These are phyloP conservation scores for Nothophytophthora sp. DNA, from an alignment of 352 stramenopile genomes.

Conservation along the genomic window DNA sequence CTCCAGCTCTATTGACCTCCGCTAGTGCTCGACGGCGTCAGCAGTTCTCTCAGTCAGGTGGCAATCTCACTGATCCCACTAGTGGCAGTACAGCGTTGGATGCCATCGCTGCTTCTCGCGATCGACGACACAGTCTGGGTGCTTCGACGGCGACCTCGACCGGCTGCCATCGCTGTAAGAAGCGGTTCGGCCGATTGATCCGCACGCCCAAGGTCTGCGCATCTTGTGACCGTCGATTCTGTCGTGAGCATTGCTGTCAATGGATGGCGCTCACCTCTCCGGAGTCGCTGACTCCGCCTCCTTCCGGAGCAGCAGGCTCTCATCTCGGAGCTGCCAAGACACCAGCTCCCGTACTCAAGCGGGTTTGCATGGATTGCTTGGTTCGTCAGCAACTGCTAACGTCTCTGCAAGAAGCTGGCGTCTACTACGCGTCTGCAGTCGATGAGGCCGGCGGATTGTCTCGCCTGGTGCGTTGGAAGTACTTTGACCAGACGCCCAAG, in stretches of 20 bases:
- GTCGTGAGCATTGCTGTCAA: slow-evolving; percentile 44
- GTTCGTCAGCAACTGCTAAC: slow-evolving; percentile 54
- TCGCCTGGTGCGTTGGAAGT: slow-evolving; percentile 53
- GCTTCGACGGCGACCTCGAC: slow-evolving; percentile 7
- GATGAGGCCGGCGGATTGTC: slow-evolving; percentile 53
- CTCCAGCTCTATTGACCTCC: slow-evolving; percentile 11
- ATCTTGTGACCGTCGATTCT: slow-evolving; percentile 53
- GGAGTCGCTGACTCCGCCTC: slow-evolving; percentile 11
- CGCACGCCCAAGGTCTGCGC: slow-evolving; percentile 48
- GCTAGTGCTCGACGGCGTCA: slow-evolving; percentile 1
- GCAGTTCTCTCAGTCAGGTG: slow-evolving; percentile 1
- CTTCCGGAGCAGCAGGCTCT: slow-evolving; percentile 1
- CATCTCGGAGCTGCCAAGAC: slow-evolving; percentile 4
- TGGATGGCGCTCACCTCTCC: slow-evolving; percentile 18
- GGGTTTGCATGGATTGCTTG: slow-evolving; percentile 54
- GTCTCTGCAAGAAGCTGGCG: slow-evolving; percentile 33
- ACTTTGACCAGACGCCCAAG: slow-evolving; percentile 55
- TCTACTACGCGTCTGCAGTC: slow-evolving; percentile 38
- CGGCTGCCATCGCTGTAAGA: slow-evolving; percentile 43
- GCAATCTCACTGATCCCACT: slow-evolving; percentile 18
- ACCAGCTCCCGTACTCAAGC: slow-evolving; percentile 7
- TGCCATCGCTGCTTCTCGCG: slow-evolving; percentile 1
- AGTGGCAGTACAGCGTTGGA: slow-evolving; percentile 17
- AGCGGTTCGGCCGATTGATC: slow-evolving; percentile 44
- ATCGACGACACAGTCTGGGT: slow-evolving; percentile 20